A percentile compares a stretch with the other conserved stretches of the same genome.
phyloP scores from a whole-genome alignment of 1,139 yeast species.

The Hyphopichia wangnamkhiaoensis region DNA sequence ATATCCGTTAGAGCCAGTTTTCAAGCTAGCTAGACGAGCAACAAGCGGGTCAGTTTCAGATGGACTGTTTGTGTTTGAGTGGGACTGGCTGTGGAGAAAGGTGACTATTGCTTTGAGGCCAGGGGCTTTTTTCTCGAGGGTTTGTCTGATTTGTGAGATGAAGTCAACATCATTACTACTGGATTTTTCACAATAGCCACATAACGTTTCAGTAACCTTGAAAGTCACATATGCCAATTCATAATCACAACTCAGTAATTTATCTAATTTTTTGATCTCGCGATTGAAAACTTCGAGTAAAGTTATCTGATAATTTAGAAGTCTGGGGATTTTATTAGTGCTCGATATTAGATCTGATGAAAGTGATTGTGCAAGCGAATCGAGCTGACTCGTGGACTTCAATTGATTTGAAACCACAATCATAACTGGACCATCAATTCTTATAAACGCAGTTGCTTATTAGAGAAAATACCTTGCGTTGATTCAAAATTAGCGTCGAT shows the following conservation, averaged over 20 bases:
- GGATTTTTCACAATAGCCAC: slow-evolving; percentile 14
- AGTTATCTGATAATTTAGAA: slow-evolving; percentile 28
- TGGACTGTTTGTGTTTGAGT: not conserved
- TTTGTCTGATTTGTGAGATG: slow-evolving; percentile 18
- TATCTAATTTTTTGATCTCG: slow-evolving; percentile 27
- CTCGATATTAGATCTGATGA: slow-evolving; percentile 8
- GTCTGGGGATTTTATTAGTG: slow-evolving; percentile 14
- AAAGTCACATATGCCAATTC: slow-evolving; percentile 38
- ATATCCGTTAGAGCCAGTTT: slow-evolving; percentile 2
- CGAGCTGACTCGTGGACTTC: slow-evolving; percentile 6
- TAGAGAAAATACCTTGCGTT: too few species aligned
- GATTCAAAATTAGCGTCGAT: too few species aligned
- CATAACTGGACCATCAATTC: too few species aligned
- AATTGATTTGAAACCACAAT: not conserved
- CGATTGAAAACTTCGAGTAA: slow-evolving; percentile 37
- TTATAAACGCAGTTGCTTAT: too few species aligned
- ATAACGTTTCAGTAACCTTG: slow-evolving; percentile 16
- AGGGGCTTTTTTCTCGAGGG: slow-evolving; percentile 20
- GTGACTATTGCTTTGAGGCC: slow-evolving; percentile 10
- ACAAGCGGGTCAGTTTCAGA: slow-evolving; percentile 21
- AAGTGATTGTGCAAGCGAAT: slow-evolving; percentile 6
- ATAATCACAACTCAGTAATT: slow-evolving; percentile 39
- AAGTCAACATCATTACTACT: slow-evolving; percentile 21
- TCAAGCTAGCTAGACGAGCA: slow-evolving; percentile 19
- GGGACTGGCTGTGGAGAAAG: not conserved